These are phyloP conservation scores for Medicago ruthenica DNA, from an alignment of 306 rosid species.

Conservation along the genomic window DNA sequence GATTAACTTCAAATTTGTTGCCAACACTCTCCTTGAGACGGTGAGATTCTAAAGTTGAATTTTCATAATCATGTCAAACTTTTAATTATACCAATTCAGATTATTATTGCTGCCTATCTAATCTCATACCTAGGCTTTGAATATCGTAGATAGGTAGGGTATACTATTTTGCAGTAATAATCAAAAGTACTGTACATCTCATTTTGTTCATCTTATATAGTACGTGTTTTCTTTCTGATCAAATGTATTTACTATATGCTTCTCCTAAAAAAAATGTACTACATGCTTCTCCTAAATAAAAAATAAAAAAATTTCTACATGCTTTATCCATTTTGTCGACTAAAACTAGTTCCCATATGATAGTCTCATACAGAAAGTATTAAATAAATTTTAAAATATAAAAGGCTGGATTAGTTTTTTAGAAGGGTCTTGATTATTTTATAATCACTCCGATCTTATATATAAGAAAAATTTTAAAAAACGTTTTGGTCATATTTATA, in stretches of 20 bases:
- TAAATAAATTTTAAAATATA: too few species aligned
- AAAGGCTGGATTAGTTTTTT: not conserved
- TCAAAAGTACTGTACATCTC: not conserved
- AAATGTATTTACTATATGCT: not conserved
- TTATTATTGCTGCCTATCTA: slow-evolving; percentile 35
- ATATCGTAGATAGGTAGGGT: slow-evolving; percentile 21
- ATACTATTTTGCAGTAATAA: slow-evolving; percentile 23
- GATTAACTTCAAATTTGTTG: not conserved
- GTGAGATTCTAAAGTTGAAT: not conserved
- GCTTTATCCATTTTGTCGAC: not conserved
- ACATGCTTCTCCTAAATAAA: too few species aligned
- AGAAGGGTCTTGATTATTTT: too few species aligned
- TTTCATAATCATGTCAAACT: slow-evolving; percentile 37
- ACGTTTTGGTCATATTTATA: too few species aligned
- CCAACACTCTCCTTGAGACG: not conserved
- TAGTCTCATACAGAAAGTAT: not conserved
- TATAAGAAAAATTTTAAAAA: too few species aligned
- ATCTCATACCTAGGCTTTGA: slow-evolving; percentile 38
- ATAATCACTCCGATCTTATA: too few species aligned
- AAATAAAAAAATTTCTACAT: too few species aligned
- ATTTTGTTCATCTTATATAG: not conserved
- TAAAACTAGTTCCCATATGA: not conserved
- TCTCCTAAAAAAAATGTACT: too few species aligned
- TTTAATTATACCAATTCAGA: slow-evolving; percentile 33
- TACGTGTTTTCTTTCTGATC: not conserved